Evolutionary conservation across 1,284 basidiomycete genomes (phyloP).

Genomic region (Flammula alnicola): DNA sequence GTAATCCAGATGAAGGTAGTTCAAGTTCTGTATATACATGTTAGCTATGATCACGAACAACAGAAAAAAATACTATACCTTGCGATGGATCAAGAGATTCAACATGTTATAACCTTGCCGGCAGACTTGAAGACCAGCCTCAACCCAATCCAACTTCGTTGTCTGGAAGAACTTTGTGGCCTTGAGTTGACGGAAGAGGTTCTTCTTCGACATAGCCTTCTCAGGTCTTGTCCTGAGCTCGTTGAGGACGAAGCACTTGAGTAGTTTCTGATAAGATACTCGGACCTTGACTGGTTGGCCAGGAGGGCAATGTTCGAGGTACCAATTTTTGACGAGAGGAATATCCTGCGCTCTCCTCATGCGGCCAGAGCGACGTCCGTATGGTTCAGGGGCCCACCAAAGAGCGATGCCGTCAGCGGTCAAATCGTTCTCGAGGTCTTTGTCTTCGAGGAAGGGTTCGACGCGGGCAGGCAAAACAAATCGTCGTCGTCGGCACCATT

Average conservation of each 20-base stretch:
- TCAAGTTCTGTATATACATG: constrained; percentile 73
- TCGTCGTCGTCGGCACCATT: constrained; percentile 86
- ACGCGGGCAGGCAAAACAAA: constrained; percentile 87
- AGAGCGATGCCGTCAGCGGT: constrained; percentile 97
- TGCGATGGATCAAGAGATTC: constrained; percentile 98
- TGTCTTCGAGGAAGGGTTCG: constrained; percentile 84
- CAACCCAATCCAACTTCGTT: constrained; percentile 98
- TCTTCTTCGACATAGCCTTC: constrained; percentile 98
- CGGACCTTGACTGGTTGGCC: constrained; percentile 97
- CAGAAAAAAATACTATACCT: constrained; percentile 52
- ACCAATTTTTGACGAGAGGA: constrained; percentile 97
- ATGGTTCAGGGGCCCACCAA: constrained; percentile 99
- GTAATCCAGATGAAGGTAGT: constrained; percentile 93
- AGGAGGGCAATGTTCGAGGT: constrained; percentile 97
- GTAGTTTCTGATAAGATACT: constrained; percentile 98
- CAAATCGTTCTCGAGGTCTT: constrained; percentile 86
- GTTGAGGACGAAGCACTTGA: constrained; percentile 97
- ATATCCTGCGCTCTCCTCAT: constrained; percentile 96
- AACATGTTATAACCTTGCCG: constrained; percentile 99
- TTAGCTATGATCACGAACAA: constrained; percentile 4
- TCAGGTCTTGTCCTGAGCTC: constrained; percentile 88
- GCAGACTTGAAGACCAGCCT: constrained; percentile 98
- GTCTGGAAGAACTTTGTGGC: constrained; percentile 99
- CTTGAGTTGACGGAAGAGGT: constrained; percentile 94
- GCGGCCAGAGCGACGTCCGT: constrained; percentile 89